Evolutionary conservation across 345 rosid genomes (phyloP), one percentile per base, ranked within the genome.

Genomic region (Eucalyptus cladocalyx): DNA sequence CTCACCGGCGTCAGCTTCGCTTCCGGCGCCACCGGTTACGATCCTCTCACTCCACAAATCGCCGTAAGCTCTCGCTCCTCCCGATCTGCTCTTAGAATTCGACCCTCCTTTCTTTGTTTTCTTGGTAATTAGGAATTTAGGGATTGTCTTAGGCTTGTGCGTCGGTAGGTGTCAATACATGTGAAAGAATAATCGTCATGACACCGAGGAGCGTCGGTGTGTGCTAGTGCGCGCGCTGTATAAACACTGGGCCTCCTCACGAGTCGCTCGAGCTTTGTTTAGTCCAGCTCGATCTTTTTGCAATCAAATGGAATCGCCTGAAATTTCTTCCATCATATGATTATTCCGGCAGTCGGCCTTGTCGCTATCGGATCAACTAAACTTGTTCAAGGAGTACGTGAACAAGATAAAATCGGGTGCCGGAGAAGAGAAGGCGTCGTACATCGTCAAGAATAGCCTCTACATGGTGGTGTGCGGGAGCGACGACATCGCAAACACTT

Each of bases 1-100:
- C 92, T 93, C 13, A 94, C 95, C 34, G 96, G 97, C 16, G 97
- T 95, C 21, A 91, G 93, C 53, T 95, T 95, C 89, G 97, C 96
- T 45, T 95, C 96, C 2, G 95, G 95, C 86, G 96, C 88, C 9
- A 8, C 92, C 56, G 97, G 98, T 40, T 96, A 91, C 21, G 95
- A 94, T 90, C 95, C 94, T 86, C 87, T 94, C 88, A 93, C 98
- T 28, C 23, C 96, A 24, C 32, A 90, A 87, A 0, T 91, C 85
- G 89, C 86, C 91, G 97, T 95, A 4, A 26, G 43, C 87, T 24
- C 49, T 56, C 80, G 2, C 11, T 5, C n/a, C 49, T 65, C 42
- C 56, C 81, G 5, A 11, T 8, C 16, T 54, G 11, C 28, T 60
- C 81, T 37, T 37, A 19, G 12, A 54, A 3, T 72, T 18, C 45